Evolutionary conservation across 2,329 filamentous ascomycete genomes (phyloP), one percentile per base, ranked within the genome.

Genomic region (Neurospora crassa): DNA sequence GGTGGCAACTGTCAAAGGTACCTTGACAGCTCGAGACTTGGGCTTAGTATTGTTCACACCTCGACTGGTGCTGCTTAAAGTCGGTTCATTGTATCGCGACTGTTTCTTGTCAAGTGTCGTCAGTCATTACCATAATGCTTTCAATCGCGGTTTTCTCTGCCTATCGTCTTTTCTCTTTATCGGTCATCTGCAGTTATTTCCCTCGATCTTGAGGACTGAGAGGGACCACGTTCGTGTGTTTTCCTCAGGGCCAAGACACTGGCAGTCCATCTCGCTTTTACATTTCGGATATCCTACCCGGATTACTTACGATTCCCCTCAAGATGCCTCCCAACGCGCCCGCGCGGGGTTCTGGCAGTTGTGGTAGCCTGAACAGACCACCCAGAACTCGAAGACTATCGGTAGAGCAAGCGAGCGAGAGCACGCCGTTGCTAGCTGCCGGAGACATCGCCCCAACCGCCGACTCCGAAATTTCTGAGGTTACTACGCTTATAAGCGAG

Each of bases 361-460:
- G 43, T n/a, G n/a, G 10, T 20, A n/a, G 43, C 43, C 11, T n/a
- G n/a, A 20, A 29, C 29, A 29, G 47, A 16, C 20, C 47, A 6
- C 20, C n/a, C 14, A 59, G 14, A 59, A 34, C 20, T 12, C 47
- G 47, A 24, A 59, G 53, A 34, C 53, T 34, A 5, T 63, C 47
- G 40, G 67, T 43, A 40, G 70, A 53, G 18, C 59, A 68, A 43
- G 74, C 74, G 53, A 76, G 74, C 41, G 80, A 81, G 74, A 75
- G 71, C 20, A 81, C 79, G 24, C 79, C 77, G 14, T 76, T 81
- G 4, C 74, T 82, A 45, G 75, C 72, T 1, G 72, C 70, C 5
- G 72, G 72, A 6, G 70, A 74, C 20, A 67, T 74, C 16, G 74
- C 70, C 5, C 74, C 74, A 18, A 70, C 72, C 1, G 73, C 74